Conservation (phyloP, 2,329 filamentous ascomycete species). For the Endoconidiophora polonica region DNA sequence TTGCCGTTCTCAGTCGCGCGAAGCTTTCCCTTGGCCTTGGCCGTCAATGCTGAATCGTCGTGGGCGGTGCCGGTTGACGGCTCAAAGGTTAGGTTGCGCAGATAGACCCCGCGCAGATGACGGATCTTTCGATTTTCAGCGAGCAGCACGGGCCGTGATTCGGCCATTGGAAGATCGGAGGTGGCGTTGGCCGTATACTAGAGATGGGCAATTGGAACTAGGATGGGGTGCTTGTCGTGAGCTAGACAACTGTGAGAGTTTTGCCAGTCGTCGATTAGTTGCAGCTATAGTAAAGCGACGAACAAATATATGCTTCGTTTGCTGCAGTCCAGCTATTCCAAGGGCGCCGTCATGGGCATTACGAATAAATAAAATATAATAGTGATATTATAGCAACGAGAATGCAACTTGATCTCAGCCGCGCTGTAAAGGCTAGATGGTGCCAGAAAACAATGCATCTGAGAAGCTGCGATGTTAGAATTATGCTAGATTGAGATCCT, state of each 20-base stretch:
- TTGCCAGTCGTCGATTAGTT: too few relatives aligned
- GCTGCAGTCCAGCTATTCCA: too few relatives aligned
- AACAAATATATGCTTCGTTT: too few relatives aligned
- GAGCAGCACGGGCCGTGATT: conserved; percentile 33
- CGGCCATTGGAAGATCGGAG: conserved; percentile 8
- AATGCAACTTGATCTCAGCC: neutral
- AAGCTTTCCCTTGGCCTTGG: conserved; percentile 34
- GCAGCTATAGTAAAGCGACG: too few relatives aligned
- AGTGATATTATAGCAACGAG: neutral
- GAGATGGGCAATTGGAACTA: neutral
- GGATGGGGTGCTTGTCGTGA: too few relatives aligned
- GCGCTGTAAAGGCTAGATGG: neutral
- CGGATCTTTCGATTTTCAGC: conserved; percentile 73
- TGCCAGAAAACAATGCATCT: neutral
- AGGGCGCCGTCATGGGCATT: neutral
- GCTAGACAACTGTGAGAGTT: too few relatives aligned
- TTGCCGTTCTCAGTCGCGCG: conserved; percentile 29
- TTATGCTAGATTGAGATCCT: neutral
- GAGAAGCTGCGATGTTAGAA: neutral
- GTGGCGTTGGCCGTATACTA: neutral
- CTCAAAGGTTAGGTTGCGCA: conserved; percentile 67
- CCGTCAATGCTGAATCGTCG: conserved; percentile 61
- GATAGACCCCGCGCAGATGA: conserved; percentile 70
- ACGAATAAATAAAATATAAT: neutral
- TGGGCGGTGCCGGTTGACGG: conserved; percentile 41